phyloP scores from a whole-genome alignment of 2,329 filamentous ascomycete genomes.

The Fusarium sp. region DNA sequence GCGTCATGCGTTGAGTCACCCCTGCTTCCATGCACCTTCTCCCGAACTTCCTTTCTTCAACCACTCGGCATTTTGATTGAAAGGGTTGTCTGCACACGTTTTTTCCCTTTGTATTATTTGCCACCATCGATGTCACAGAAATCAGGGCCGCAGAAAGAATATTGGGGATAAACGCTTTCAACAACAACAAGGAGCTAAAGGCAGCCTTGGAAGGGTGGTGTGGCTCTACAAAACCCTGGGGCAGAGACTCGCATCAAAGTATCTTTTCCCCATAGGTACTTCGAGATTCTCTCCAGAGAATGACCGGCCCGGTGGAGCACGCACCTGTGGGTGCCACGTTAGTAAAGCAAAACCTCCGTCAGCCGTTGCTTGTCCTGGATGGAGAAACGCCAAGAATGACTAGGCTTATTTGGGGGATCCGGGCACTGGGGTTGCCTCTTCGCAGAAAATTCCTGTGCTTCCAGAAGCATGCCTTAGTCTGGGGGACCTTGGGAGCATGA shows the following conservation, averaged over 20 bases:
- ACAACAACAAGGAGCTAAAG: background rate
- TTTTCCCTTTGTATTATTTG: conserved; percentile 16
- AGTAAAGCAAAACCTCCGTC: conserved; percentile 35
- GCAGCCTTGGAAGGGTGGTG: conserved; percentile 37
- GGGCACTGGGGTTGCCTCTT: conserved; percentile 26
- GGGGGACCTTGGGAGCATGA: conserved; percentile 38
- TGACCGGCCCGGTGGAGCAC: conserved; percentile 48
- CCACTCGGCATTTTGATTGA: conserved; percentile 13
- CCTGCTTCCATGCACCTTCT: conserved; percentile 34
- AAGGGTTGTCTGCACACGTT: conserved; percentile 31
- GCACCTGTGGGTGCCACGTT: conserved; percentile 27
- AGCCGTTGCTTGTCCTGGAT: conserved; percentile 36
- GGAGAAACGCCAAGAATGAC: conserved; percentile 33
- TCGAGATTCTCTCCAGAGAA: conserved; percentile 30
- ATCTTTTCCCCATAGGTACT: conserved; percentile 52
- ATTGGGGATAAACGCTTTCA: conserved; percentile 11
- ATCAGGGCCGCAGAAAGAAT: conserved; percentile 6
- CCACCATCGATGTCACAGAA: conserved; percentile 34
- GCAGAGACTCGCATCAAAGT: conserved; percentile 40
- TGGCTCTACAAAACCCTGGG: conserved; percentile 49
- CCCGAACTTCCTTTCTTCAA: conserved; percentile 29
- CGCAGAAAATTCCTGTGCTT: conserved; percentile 48
- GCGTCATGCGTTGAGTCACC: conserved; percentile 36
- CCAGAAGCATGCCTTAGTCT: conserved; percentile 50
- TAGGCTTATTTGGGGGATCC: conserved; percentile 30